Percentiles rank a stretch among this genome's conserved stretches.
These are phyloP conservation scores for Pseudonectria buxi DNA, from an alignment of 2,329 filamentous ascomycete species.

Conservation along the genomic window DNA sequence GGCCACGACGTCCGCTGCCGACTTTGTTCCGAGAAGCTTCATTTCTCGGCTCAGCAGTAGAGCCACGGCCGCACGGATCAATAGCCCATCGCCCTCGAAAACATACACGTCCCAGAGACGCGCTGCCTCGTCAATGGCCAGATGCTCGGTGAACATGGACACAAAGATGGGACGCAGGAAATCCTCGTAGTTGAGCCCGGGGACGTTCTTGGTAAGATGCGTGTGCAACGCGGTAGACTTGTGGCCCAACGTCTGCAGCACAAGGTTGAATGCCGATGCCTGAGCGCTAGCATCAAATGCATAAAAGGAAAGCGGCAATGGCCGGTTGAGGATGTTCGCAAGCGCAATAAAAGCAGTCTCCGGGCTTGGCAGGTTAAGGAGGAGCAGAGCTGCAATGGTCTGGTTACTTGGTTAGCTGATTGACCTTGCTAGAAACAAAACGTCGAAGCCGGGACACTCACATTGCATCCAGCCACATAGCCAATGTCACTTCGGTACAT, in stretches of 20 bases:
- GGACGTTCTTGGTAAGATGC: conserved; percentile 51
- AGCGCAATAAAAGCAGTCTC: conserved; percentile 62
- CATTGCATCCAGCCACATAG: conserved; percentile 67
- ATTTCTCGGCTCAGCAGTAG: conserved; percentile 51
- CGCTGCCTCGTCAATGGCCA: conserved; percentile 63
- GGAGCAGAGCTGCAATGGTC: conserved; percentile 66
- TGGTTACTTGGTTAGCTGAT: conserved; percentile 25
- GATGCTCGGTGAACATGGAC: conserved; percentile 54
- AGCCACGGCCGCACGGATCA: conserved; percentile 66
- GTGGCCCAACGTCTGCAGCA: conserved; percentile 57
- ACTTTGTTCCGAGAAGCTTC: conserved; percentile 41
- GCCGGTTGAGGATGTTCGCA: conserved; percentile 71
- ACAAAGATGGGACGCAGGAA: conserved; percentile 58
- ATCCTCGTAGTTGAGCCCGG: conserved; percentile 38
- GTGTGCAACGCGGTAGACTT: conserved; percentile 59
- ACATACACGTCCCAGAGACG: conserved; percentile 77
- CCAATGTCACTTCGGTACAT: conserved; percentile 80
- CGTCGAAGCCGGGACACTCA: conserved; percentile 36
- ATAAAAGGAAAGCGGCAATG: conserved; percentile 69
- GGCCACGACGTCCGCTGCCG: conserved; percentile 35
- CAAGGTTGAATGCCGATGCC: conserved; percentile 59
- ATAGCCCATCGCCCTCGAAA: conserved; percentile 69
- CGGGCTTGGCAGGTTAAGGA: conserved; percentile 62
- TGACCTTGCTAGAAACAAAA: conserved; percentile 4
- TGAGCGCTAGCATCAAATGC: conserved; percentile 64